Percentiles rank a stretch among this genome's conserved stretches.
Evolutionary conservation across 192 early-diverging fungal genomes (phyloP).

Genomic region (Linnemannia schmuckeri): DNA sequence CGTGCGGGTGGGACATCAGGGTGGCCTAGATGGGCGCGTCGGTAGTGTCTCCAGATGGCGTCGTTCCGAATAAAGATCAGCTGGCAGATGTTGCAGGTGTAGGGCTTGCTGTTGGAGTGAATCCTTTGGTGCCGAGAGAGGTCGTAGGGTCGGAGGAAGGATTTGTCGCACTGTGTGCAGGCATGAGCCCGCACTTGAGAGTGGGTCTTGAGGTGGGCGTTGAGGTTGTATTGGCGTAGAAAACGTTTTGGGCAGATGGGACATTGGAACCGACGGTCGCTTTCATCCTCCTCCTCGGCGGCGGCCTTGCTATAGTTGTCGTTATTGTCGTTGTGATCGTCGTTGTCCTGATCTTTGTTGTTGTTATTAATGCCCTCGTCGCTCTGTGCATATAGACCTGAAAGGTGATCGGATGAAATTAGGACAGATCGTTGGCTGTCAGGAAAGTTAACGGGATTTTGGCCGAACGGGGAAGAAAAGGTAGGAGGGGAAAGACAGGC

Average conservation of each 20-base stretch:
- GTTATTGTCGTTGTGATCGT: not conserved
- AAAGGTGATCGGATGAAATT: not conserved
- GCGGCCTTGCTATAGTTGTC: not conserved
- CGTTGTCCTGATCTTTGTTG: not conserved
- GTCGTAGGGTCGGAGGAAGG: slow-evolving; percentile 58
- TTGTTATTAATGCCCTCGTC: not conserved
- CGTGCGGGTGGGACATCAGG: slow-evolving; percentile 39
- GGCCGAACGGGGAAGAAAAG: not conserved
- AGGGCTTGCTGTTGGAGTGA: slow-evolving; percentile 79
- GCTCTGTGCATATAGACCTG: not conserved
- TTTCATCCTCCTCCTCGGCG: not conserved
- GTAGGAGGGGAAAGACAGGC: not conserved
- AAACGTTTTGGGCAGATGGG: slow-evolving; percentile 25
- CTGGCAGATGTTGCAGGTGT: slow-evolving; percentile 75
- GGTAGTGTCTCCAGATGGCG: slow-evolving; percentile 81
- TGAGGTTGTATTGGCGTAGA: slow-evolving; percentile 49
- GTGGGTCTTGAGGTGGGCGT: slow-evolving; percentile 49
- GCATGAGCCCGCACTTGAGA: not conserved
- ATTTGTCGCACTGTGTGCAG: slow-evolving; percentile 13
- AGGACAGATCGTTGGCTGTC: not conserved
- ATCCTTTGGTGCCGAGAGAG: slow-evolving; percentile 86
- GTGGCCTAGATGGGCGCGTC: slow-evolving; percentile 57
- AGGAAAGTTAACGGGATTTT: not conserved
- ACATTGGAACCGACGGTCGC: slow-evolving; percentile 34
- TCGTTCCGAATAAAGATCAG: slow-evolving; percentile 82